These are phyloP conservation scores for Chrysoporthe deuterocubensis DNA, from an alignment of 2,329 filamentous ascomycete genomes.

Conservation along the genomic window DNA sequence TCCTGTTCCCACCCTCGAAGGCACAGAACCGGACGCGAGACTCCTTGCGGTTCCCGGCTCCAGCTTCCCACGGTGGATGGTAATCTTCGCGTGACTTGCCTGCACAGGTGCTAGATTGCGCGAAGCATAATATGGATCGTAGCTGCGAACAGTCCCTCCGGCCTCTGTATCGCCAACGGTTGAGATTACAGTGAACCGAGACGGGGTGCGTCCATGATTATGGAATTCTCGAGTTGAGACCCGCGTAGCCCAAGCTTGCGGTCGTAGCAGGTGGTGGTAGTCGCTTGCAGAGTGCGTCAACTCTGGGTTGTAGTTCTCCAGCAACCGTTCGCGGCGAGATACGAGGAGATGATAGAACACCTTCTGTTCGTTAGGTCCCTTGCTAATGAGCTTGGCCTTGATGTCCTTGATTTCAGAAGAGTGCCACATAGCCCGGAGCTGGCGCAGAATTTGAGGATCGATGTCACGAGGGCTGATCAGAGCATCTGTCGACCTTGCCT, in stretches of 20 bases:
- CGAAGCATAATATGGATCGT: slow-evolving; percentile 83
- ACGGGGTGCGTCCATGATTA: slow-evolving; percentile 58
- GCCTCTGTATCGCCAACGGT: slow-evolving; percentile 59
- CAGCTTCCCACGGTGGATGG: slow-evolving; percentile 60
- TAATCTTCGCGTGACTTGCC: slow-evolving; percentile 67
- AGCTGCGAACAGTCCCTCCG: slow-evolving; percentile 62
- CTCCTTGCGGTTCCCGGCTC: slow-evolving; percentile 38
- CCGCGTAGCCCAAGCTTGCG: slow-evolving; percentile 60
- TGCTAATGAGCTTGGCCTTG: slow-evolving; percentile 66
- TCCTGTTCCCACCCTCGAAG: slow-evolving; percentile 25
- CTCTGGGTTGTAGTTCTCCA: slow-evolving; percentile 84
- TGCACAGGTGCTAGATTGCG: slow-evolving; percentile 50
- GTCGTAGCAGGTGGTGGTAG: slow-evolving; percentile 75
- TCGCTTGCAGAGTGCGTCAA: slow-evolving; percentile 88
- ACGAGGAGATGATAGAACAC: slow-evolving; percentile 87
- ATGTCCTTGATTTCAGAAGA: slow-evolving; percentile 76
- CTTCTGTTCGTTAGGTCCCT: slow-evolving; percentile 84
- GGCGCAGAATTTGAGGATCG: slow-evolving; percentile 80
- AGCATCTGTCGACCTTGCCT: slow-evolving; percentile 65
- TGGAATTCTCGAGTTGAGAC: slow-evolving; percentile 66
- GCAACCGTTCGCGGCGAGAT: slow-evolving; percentile 79
- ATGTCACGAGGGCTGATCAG: slow-evolving; percentile 68
- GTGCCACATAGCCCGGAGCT: slow-evolving; percentile 91
- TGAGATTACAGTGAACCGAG: slow-evolving; percentile 68
- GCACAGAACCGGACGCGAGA: slow-evolving; percentile 40